These are phyloP conservation scores for Calonectria pteridis DNA, from an alignment of 2,329 filamentous ascomycete genomes.

Conservation along the genomic window DNA sequence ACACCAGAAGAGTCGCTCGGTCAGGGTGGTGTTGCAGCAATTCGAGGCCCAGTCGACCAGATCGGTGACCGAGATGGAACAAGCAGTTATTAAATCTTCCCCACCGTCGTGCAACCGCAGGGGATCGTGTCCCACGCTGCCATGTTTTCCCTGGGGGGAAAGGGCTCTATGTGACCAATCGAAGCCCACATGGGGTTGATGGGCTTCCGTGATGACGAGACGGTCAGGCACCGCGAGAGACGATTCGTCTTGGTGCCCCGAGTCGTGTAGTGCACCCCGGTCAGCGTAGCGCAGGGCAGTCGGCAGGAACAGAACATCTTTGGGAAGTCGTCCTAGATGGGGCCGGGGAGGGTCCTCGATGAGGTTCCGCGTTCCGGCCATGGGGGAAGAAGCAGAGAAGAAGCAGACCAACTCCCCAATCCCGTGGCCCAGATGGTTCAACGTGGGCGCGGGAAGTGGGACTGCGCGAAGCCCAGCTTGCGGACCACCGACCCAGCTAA, in stretches of 20 bases:
- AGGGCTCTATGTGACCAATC: background rate
- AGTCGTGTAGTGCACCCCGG: constrained; percentile 9
- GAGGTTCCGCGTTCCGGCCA: constrained; percentile 7
- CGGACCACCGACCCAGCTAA: background rate
- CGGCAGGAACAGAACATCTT: background rate
- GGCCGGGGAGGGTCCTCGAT: constrained; percentile 3
- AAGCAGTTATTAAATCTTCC: constrained; percentile 15
- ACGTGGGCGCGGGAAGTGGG: constrained; percentile 34
- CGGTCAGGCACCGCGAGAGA: background rate
- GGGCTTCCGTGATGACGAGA: constrained; percentile 1
- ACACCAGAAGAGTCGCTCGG: constrained; percentile 20
- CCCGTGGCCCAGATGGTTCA: constrained; percentile 19
- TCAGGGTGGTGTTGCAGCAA: constrained; percentile 17
- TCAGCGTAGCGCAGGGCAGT: background rate
- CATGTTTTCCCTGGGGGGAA: background rate
- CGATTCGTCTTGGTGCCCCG: background rate
- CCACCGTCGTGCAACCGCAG: constrained; percentile 5
- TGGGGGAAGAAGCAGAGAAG: background rate
- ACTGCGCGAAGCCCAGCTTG: background rate
- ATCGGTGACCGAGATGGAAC: constrained; percentile 25
- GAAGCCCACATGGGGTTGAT: background rate
- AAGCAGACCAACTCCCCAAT: constrained; percentile 21
- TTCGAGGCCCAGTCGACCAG: constrained; percentile 16
- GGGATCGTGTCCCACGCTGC: background rate
- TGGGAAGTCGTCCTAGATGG: constrained; percentile 1